A percentile compares a stretch with the other conserved stretches of the same genome.
Evolutionary conservation across 768 basidiomycete genomes (phyloP).

Genomic region (Termitomyces sp.): DNA sequence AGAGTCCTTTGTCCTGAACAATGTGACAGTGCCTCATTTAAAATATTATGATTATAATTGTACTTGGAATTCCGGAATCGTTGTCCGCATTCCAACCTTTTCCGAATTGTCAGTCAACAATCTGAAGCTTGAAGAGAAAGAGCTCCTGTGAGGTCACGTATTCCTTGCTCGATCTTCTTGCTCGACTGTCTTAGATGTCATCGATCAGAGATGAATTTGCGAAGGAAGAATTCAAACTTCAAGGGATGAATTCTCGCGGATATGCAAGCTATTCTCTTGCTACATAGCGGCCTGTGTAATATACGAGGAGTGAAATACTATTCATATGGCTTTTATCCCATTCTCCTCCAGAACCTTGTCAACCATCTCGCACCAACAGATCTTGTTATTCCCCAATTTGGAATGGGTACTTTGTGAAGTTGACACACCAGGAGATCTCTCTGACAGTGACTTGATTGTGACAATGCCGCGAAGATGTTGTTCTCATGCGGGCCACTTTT

Average conservation of each 20-base stretch:
- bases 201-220: background rate
- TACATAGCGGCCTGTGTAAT: background rate
- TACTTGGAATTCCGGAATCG: too few species aligned
- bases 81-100: too few species aligned
- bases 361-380: background rate
- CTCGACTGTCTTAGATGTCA: background rate
- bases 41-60: too few species aligned
- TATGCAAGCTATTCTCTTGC: background rate
- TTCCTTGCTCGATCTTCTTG: background rate
- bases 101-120: too few species aligned
- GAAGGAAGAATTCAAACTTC: background rate
- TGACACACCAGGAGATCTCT: background rate
- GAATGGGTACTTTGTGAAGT: background rate
- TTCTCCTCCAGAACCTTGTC: background rate
- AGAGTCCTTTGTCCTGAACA: too few species aligned
- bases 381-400: background rate
- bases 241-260: conserved; percentile 1
- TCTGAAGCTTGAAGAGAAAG: background rate
- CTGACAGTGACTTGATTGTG: background rate
- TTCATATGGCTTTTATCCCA: background rate
- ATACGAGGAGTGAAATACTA: background rate
- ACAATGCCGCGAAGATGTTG: background rate
- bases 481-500: background rate
- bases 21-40: too few species aligned
- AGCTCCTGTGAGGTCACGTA: background rate